A percentile compares a stretch with the other conserved stretches of the same genome.
Evolutionary conservation across 164 flowering plant species (phyloP).

Genomic region (Dillenia suffruticosa): DNA sequence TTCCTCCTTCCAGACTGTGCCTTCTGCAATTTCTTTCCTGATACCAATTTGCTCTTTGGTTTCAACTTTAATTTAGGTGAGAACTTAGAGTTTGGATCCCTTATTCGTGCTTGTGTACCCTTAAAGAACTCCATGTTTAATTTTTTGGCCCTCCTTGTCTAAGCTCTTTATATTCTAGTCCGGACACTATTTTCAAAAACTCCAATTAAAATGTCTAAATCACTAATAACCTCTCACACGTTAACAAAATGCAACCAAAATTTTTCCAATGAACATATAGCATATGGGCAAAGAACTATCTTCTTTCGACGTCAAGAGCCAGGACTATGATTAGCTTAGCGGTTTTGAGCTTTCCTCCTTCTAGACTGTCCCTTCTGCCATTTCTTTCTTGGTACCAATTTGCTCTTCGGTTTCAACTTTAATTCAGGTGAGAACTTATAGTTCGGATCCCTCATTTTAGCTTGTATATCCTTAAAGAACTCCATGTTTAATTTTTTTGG

Average conservation of each 20-base stretch:
- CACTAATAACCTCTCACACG: too few relatives aligned
- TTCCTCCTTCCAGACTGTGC: conserved; percentile 69
- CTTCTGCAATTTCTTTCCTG: conserved; percentile 86
- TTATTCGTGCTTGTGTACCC: conserved; percentile 93
- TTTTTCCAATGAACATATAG: too few relatives aligned
- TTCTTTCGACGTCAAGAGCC: too few relatives aligned
- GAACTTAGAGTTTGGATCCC: conserved; percentile 89
- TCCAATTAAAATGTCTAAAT: too few relatives aligned
- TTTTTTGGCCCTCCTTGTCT: conserved; percentile 89
- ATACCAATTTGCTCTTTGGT: conserved; percentile 85
- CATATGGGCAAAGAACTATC: too few relatives aligned
- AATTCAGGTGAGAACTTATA: conserved; percentile 79
- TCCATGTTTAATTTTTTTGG: conserved; percentile 82
- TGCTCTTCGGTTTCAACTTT: conserved; percentile 92
- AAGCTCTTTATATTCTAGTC: conserved; percentile 31
- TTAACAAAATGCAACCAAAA: too few relatives aligned
- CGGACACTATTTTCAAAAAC: too few relatives aligned
- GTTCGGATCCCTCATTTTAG: conserved; percentile 94
- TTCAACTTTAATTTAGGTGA: conserved; percentile 83
- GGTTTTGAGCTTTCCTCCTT: conserved; percentile 69
- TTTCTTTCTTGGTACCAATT: conserved; percentile 72
- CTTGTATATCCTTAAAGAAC: conserved; percentile 93
- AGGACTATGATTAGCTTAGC: conserved; percentile 21
- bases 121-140: conserved; percentile 84
- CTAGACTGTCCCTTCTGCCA: conserved; percentile 84